Evolutionary conservation across 768 basidiomycete species (phyloP), one percentile per base, ranked within the genome.

Genomic region (Russula compacta): DNA sequence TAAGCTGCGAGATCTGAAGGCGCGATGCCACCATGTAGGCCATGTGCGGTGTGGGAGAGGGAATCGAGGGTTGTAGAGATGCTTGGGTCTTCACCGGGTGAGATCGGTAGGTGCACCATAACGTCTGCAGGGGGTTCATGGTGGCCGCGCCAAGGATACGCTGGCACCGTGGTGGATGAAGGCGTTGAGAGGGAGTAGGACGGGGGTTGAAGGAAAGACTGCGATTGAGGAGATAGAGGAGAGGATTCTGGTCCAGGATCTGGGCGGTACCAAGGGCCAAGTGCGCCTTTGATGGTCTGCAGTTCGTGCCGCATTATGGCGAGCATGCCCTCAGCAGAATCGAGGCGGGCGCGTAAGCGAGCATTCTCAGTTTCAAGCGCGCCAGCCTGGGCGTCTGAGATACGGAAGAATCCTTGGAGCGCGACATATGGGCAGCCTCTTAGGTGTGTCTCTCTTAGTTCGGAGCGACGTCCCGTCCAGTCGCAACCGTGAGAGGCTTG

Each of bases 261-360:
- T 24, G 75, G 70, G 24, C 73, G 70, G 67, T 77, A 83, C 85
- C 85, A 86, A 0, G 84, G 89, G 0, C 87, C 87, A 15, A 93
- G 71, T 6, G 79, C 81, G n/a, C 67, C 72, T 68, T 79, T 82
- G 36, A 83, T 76, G 8, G 73, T 72, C 10, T 76, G 74, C 69
- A 90, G 74, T 63, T 93, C 89, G 42, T 75, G 77, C 53, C 77
- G 77, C 68, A 83, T 73, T 5, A 71, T 70, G 35, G 79, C 76
- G 24, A 86, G 68, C 2, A 78, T 71, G 15, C 77, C 77, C 68
- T 91, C 88, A 21, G 89, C 72, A 0, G 77, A 75, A 12, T 82
- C 79, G 9, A 89, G 73, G 36, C 79, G 78, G 63, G 79, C 77
- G 32, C 82, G 80, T 17, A 93, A 77, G 9, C 82, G 59, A 17